phyloP scores from a whole-genome alignment of 768 basidiomycete species.

The Russula ochroleuca region DNA sequence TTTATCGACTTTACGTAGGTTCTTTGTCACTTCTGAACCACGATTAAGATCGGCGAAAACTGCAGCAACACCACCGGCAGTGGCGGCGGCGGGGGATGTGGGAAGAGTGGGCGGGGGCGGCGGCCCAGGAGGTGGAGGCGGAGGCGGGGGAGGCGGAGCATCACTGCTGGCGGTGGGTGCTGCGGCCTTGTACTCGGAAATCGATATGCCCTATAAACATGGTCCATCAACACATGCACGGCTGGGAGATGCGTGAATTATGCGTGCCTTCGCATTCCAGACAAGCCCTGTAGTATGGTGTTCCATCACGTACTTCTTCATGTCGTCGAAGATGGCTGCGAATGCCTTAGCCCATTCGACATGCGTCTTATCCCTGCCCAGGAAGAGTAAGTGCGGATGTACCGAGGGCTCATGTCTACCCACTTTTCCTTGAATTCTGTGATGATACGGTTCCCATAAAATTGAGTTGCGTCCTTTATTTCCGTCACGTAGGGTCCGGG shows the following conservation, averaged over 20 bases:
- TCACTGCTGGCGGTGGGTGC: slow-evolving; percentile 36
- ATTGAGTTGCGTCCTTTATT: slow-evolving; percentile 79
- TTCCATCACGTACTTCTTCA: slow-evolving; percentile 78
- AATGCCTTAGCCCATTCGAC: slow-evolving; percentile 84
- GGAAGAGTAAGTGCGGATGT: neutral
- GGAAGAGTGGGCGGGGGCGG: slow-evolving; percentile 39
- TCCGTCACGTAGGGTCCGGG: slow-evolving; percentile 78
- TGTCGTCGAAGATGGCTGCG: slow-evolving; percentile 64
- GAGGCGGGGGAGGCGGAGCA: slow-evolving; percentile 47
- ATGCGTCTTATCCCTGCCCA: slow-evolving; percentile 72
- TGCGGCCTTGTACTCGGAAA: slow-evolving; percentile 49
- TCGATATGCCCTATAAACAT: slow-evolving; percentile 47
- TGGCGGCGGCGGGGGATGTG: slow-evolving; percentile 31
- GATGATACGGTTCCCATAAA: slow-evolving; percentile 85
- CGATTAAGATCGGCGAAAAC: slow-evolving; percentile 90
- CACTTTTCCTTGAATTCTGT: slow-evolving; percentile 93
- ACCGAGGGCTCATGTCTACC: slow-evolving; percentile 31
- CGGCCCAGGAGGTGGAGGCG: slow-evolving; percentile 36
- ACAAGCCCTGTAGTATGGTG: slow-evolving; percentile 79
- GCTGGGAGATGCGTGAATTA: neutral
- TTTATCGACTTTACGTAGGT: slow-evolving; percentile 88
- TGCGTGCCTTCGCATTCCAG: slow-evolving; percentile 78
- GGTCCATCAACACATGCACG: neutral
- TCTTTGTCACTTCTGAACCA: slow-evolving; percentile 85
- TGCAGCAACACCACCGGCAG: slow-evolving; percentile 58